phyloP scores from a whole-genome alignment of 2,329 filamentous ascomycete species.

The Beauveria brongniartii region DNA sequence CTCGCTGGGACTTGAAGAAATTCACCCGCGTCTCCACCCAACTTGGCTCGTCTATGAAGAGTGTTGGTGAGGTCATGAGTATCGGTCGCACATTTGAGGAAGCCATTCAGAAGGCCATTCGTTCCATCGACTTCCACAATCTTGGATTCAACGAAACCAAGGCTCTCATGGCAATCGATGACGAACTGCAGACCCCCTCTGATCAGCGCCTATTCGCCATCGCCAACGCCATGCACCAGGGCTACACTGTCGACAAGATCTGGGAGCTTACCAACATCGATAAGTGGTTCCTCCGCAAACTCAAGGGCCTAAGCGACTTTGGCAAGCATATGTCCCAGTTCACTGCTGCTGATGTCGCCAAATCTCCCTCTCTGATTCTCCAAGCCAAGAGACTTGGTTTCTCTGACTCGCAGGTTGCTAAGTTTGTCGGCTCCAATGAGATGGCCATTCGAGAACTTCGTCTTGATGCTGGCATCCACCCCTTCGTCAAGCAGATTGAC shows the following conservation, averaged over 20 bases:
- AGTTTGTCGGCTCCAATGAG: conserved; percentile 92
- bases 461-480: conserved; percentile 77
- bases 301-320: conserved; percentile 88
- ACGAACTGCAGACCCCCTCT: conserved; percentile 92
- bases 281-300: conserved; percentile 92
- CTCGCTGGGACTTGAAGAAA: conserved; percentile 97
- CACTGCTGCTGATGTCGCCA: conserved; percentile 54
- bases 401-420: conserved; percentile 85
- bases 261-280: conserved; percentile 98
- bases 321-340: conserved; percentile 68
- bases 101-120: conserved; percentile 96
- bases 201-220: conserved; percentile 97
- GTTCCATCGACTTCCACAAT: conserved; percentile 90
- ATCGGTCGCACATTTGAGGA: conserved; percentile 96
- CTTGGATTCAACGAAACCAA: conserved; percentile 88
- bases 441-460: conserved; percentile 77
- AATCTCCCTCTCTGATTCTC: conserved; percentile 58
- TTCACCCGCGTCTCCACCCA: conserved; percentile 95
- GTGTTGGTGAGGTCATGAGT: conserved; percentile 97
- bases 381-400: conserved; percentile 92
- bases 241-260: conserved; percentile 92
- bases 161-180: conserved; percentile 90
- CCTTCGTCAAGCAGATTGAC: conserved; percentile 96
- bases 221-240: conserved; percentile 91
- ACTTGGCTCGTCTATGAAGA: conserved; percentile 98